Evolutionary conservation across 2,329 filamentous ascomycete genomes (phyloP).

Genomic region (Dactylellina cionopaga): DNA sequence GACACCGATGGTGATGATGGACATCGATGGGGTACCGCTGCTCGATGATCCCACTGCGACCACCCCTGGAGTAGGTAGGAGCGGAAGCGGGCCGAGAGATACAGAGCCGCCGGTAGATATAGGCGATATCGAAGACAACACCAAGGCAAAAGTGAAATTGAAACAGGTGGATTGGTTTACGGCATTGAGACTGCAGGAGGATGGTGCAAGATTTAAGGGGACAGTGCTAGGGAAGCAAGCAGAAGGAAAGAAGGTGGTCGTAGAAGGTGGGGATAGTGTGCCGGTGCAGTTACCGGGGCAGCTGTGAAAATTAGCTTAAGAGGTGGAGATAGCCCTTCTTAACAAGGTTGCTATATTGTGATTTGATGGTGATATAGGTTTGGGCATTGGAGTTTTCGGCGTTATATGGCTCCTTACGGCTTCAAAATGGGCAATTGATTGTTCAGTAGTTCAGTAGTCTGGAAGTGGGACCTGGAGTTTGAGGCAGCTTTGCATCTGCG

Average conservation of each 20-base stretch:
- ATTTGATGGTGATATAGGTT: background rate
- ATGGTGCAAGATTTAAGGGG: conserved; percentile 39
- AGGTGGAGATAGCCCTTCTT: background rate
- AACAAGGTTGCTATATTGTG: background rate
- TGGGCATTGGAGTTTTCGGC: background rate
- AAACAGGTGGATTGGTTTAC: conserved; percentile 53
- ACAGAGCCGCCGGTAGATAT: conserved; percentile 26
- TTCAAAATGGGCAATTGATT: no score
- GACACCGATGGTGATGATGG: conserved; percentile 36
- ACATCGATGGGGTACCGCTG: conserved; percentile 38
- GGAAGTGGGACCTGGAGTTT: background rate
- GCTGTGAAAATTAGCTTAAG: background rate
- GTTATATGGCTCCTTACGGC: background rate
- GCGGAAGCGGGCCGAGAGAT: conserved; percentile 3
- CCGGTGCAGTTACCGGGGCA: conserved; percentile 31
- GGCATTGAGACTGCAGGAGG: conserved; percentile 43
- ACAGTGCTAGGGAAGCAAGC: conserved; percentile 42
- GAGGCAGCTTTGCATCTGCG: background rate
- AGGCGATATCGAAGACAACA: background rate
- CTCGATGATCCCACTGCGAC: conserved; percentile 3
- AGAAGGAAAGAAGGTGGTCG: conserved; percentile 28
- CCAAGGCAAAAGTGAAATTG: conserved; percentile 23
- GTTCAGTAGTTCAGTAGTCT: no score
- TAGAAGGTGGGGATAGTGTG: conserved; percentile 47
- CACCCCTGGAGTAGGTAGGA: no score